phyloP scores from a whole-genome alignment of 1,139 yeast genomes.

The Saccharomyces hybrid region DNA sequence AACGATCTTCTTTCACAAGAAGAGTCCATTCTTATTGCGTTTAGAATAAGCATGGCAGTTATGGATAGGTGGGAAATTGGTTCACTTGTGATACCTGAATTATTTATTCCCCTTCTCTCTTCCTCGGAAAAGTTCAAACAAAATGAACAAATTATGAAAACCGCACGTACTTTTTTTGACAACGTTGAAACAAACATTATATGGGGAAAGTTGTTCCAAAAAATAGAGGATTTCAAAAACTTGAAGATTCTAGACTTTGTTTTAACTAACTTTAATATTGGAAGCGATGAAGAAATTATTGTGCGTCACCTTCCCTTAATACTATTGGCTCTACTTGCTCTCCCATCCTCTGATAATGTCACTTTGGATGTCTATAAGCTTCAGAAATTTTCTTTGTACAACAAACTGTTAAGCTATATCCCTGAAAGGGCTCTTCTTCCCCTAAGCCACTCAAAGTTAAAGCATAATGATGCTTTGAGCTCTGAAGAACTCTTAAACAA shows the following conservation, averaged over 20 bases:
- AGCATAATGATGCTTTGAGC: slow-evolving; percentile 11
- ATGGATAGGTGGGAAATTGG: slow-evolving; percentile 96
- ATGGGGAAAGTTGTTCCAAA: slow-evolving; percentile 56
- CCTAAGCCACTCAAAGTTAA: slow-evolving; percentile 34
- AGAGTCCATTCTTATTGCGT: slow-evolving; percentile 35
- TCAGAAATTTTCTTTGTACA: slow-evolving; percentile 21
- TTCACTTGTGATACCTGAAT: slow-evolving; percentile 54
- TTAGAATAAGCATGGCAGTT: slow-evolving; percentile 58
- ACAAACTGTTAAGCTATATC: slow-evolving; percentile 39
- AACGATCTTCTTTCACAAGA: slow-evolving; percentile 39
- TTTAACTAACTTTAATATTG: slow-evolving; percentile 54
- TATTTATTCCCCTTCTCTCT: slow-evolving; percentile 58
- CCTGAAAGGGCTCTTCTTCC: slow-evolving; percentile 55
- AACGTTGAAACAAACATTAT: slow-evolving; percentile 73
- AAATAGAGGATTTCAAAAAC: slow-evolving; percentile 30
- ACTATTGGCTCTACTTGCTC: slow-evolving; percentile 40
- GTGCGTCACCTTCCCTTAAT: slow-evolving; percentile 67
- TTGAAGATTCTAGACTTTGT: slow-evolving; percentile 50
- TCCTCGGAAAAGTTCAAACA: slow-evolving; percentile 31
- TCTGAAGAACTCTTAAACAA: slow-evolving; percentile 24
- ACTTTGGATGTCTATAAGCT: slow-evolving; percentile 1
- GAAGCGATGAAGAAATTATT: slow-evolving; percentile 75
- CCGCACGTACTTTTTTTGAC: slow-evolving; percentile 69
- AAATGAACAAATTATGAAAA: slow-evolving; percentile 40
- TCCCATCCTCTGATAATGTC: slow-evolving; percentile 2